These are phyloP conservation scores for Botrytis pseudocinerea DNA, from an alignment of 2,329 filamentous ascomycete species.

Conservation along the genomic window DNA sequence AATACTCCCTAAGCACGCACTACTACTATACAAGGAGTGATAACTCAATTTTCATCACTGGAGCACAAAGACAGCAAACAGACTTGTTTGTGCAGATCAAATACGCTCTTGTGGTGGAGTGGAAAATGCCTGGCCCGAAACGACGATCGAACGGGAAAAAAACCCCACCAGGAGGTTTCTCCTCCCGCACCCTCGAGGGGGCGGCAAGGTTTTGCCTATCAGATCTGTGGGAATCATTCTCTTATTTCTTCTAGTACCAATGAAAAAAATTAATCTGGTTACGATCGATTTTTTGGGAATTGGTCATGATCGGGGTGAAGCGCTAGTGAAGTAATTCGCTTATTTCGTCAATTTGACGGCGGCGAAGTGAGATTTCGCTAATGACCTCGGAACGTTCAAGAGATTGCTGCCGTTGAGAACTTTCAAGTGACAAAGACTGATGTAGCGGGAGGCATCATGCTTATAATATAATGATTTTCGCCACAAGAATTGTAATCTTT, in stretches of 20 bases:
- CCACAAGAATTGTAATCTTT: not conserved
- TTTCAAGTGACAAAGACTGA: not conserved
- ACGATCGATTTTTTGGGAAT: not conserved
- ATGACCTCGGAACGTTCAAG: not conserved
- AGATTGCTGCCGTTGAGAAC: not conserved
- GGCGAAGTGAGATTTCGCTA: not conserved
- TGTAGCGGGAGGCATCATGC: not conserved
- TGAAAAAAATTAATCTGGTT: not conserved
- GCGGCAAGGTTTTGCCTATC: not conserved
- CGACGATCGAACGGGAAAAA: not conserved
- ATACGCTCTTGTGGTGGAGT: slow-evolving; percentile 2
- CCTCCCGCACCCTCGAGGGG: not conserved
- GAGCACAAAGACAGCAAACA: slow-evolving; percentile 1
- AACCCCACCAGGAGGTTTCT: not conserved
- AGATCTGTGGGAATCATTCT: not conserved
- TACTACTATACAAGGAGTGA: not conserved
- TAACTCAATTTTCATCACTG: not conserved
- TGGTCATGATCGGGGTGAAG: not conserved
- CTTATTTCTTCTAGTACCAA: not conserved
- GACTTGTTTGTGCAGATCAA: not conserved
- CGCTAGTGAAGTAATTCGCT: not conserved
- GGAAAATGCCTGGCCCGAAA: not conserved
- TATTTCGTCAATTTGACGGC: not conserved
- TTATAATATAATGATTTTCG: not conserved
- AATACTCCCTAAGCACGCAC: not conserved